These are phyloP conservation scores for Borovskyia barvae DNA, from an alignment of 208 protist genomes.

Conservation along the genomic window DNA sequence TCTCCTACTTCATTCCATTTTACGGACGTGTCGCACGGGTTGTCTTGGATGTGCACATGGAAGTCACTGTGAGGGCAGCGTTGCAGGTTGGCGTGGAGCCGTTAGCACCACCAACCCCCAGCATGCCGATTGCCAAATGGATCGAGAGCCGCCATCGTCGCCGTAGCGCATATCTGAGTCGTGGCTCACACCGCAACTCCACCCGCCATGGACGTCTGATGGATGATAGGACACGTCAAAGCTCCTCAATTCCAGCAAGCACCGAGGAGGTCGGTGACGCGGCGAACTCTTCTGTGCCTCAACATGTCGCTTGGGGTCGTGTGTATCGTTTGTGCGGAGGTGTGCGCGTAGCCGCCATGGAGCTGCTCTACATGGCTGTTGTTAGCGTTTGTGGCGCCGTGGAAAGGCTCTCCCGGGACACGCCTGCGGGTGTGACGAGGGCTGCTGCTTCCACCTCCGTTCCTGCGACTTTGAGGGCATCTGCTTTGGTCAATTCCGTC, in stretches of 20 bases:
- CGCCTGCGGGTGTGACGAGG: no score
- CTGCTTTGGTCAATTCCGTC: constrained; percentile 19
- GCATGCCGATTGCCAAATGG: constrained; percentile 12
- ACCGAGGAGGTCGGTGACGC: no score
- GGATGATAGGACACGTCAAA: no score
- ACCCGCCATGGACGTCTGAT: no score
- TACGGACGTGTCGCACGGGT: constrained; percentile 14
- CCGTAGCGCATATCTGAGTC: background rate
- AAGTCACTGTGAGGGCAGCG: background rate
- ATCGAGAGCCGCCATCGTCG: background rate
- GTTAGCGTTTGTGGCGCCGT: background rate
- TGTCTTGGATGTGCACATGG: constrained; percentile 19
- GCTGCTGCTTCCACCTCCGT: background rate
- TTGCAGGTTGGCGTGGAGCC: constrained; percentile 18
- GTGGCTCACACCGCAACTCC: background rate
- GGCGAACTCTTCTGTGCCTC: no score
- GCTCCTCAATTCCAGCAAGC: no score
- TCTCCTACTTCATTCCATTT: constrained; percentile 16
- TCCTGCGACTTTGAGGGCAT: background rate
- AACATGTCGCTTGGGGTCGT: no score
- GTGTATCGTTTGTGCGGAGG: constrained; percentile 16
- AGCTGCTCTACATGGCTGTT: constrained; percentile 21
- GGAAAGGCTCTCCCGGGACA: background rate
- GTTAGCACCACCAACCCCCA: constrained; percentile 3
- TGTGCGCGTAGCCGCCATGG: constrained; percentile 8